phyloP scores from a whole-genome alignment of 768 basidiomycete species.

The Hericium erinaceus region DNA sequence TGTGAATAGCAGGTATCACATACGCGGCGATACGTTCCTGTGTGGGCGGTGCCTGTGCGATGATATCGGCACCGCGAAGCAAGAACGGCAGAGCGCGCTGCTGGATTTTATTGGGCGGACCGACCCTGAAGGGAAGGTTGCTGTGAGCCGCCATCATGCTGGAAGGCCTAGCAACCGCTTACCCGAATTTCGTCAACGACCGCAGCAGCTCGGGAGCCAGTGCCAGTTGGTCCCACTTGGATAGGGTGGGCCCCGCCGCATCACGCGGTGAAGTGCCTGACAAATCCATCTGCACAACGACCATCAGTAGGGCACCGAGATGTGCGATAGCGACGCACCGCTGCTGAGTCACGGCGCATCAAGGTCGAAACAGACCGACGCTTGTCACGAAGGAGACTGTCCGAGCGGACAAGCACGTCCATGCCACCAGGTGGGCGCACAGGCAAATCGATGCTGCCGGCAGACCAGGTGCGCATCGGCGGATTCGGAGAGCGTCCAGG shows the following conservation, averaged over 20 bases:
- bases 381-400: conserved; percentile 49
- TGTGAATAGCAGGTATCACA: conserved; percentile 83
- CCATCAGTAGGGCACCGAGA: conserved; percentile 5
- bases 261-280: conserved; percentile 50
- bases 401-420: conserved; percentile 27
- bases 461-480: conserved; percentile 79
- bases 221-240: conserved; percentile 93
- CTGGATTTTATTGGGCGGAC: conserved; percentile 98
- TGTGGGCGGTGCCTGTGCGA: conserved; percentile 97
- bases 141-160: neutral
- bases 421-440: conserved; percentile 39
- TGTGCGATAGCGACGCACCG: conserved; percentile 2
- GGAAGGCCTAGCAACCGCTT: conserved; percentile 20
- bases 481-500: conserved; percentile 55
- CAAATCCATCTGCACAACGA: conserved; percentile 37
- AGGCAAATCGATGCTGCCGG: conserved; percentile 69
- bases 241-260: conserved; percentile 61
- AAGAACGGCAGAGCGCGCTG: conserved; percentile 94
- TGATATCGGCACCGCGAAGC: conserved; percentile 89
- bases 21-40: conserved; percentile 98
- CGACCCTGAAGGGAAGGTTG: conserved; percentile 47
- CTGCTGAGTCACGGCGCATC: conserved; percentile 47
- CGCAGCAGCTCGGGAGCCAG: conserved; percentile 81
- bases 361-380: conserved; percentile 65
- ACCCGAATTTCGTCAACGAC: conserved; percentile 92